These are phyloP conservation scores for Trichosporon faecale DNA, from an alignment of 1,284 basidiomycete genomes.

Conservation along the genomic window DNA sequence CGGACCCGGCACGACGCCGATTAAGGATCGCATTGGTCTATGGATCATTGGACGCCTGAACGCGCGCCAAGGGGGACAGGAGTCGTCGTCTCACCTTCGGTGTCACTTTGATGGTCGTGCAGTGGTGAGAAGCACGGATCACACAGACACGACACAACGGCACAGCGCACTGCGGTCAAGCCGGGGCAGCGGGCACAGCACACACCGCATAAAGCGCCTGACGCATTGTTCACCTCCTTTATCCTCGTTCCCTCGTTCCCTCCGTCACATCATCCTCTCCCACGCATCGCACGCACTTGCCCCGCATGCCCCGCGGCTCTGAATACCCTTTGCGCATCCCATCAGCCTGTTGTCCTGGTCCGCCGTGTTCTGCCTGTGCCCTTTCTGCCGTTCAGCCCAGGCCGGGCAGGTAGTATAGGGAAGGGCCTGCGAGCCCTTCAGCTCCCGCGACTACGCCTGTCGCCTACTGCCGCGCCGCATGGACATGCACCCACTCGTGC, in stretches of 20 bases:
- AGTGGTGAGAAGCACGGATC: no score
- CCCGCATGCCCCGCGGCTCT: not conserved
- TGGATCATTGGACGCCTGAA: no score
- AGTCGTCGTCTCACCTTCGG: not conserved
- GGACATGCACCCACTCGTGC: not conserved
- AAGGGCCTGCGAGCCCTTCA: no score
- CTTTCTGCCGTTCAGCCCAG: not conserved
- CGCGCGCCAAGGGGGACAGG: no score
- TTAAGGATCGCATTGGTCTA: no score
- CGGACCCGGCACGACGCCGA: no score
- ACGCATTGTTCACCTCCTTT: not conserved
- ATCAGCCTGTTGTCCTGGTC: no score
- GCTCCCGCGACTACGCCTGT: not conserved
- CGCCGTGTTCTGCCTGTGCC: no score
- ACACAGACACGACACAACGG: not conserved
- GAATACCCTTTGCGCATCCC: not conserved
- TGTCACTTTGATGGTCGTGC: not conserved
- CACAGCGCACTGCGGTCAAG: no score
- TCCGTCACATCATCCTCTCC: not conserved
- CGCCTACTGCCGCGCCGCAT: not conserved
- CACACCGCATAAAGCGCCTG: not conserved
- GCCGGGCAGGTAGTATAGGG: no score
- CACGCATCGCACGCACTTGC: not conserved
- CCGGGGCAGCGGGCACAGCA: not conserved
- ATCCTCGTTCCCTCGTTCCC: not conserved